Evolutionary conservation across 352 stramenopile species (phyloP).

Genomic region (Globisporangium alternatum): DNA sequence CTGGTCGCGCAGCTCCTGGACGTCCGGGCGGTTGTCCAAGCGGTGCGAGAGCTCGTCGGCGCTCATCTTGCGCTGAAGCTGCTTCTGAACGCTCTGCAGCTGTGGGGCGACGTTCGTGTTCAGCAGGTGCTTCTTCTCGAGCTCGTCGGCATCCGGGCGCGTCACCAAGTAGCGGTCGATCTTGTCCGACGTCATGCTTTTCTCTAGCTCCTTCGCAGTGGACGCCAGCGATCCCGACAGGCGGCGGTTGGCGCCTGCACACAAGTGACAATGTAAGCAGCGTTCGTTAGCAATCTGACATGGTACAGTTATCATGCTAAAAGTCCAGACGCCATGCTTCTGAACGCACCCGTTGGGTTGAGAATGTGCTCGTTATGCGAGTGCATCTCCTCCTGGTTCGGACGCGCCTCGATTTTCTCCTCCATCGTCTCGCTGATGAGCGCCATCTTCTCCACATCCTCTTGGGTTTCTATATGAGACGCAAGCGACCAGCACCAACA

Average conservation of each 20-base stretch:
- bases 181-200: slow-evolving; percentile 56
- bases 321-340: neutral
- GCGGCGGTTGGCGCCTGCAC: slow-evolving; percentile 27
- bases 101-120: slow-evolving; percentile 47
- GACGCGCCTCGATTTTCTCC: slow-evolving; percentile 45
- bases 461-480: slow-evolving; percentile 25
- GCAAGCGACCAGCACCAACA: neutral
- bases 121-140: slow-evolving; percentile 59
- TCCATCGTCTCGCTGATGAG: slow-evolving; percentile 36
- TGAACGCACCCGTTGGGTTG: slow-evolving; percentile 30
- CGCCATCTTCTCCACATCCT: slow-evolving; percentile 39
- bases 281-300: neutral
- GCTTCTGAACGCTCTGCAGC: slow-evolving; percentile 70
- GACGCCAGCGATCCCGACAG: slow-evolving; percentile 40
- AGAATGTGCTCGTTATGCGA: slow-evolving; percentile 49
- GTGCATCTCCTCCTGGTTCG: slow-evolving; percentile 48
- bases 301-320: too few relatives aligned
- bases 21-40: slow-evolving; percentile 64
- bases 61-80: slow-evolving; percentile 73
- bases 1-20: slow-evolving; percentile 71
- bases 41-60: slow-evolving; percentile 68
- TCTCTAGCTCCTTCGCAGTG: slow-evolving; percentile 45
- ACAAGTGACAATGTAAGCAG: neutral
- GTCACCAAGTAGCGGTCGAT: slow-evolving; percentile 62
- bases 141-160: slow-evolving; percentile 52